A percentile compares a stretch with the other conserved stretches of the same genome.
Conservation (phyloP, 2,329 filamentous ascomycete species). For the Cladosporium sp. region DNA sequence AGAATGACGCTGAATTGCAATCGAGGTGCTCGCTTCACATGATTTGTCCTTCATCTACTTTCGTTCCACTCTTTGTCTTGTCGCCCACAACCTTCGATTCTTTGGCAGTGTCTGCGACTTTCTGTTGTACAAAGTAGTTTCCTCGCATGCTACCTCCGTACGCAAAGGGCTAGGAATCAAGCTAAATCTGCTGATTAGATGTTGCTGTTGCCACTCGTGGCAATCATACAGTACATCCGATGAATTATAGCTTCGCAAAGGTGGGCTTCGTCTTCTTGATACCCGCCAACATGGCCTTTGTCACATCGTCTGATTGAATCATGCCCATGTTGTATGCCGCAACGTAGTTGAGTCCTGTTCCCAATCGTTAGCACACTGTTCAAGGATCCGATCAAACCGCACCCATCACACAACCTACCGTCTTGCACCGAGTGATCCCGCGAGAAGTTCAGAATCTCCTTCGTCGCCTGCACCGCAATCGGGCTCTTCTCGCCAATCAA, state of each 20-base stretch:
- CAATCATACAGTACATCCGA: not conserved
- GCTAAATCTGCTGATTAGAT: not conserved
- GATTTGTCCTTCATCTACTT: not conserved
- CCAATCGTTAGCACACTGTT: not conserved
- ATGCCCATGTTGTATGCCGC: slow-evolving; percentile 83
- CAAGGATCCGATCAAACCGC: not conserved
- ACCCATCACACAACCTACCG: slow-evolving; percentile 51
- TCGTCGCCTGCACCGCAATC: slow-evolving; percentile 82
- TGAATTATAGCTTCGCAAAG: slow-evolving; percentile 78
- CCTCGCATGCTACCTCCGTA: not conserved
- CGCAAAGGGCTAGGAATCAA: not conserved
- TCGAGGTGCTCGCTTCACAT: not conserved
- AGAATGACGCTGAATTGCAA: not conserved
- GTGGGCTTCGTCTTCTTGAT: slow-evolving; percentile 75
- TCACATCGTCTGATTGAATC: slow-evolving; percentile 77
- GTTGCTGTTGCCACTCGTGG: not conserved
- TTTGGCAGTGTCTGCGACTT: not conserved
- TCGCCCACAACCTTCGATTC: too few species aligned
- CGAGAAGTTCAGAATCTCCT: slow-evolving; percentile 80
- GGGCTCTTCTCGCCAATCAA: slow-evolving; percentile 79
- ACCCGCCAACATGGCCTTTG: slow-evolving; percentile 71
- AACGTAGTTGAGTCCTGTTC: slow-evolving; percentile 72
- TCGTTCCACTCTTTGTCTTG: not conserved
- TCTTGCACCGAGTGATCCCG: slow-evolving; percentile 76
- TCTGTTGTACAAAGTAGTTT: not conserved